These are phyloP conservation scores for Eruca vesicaria DNA, from an alignment of 441 rosid species.

Conservation along the genomic window DNA sequence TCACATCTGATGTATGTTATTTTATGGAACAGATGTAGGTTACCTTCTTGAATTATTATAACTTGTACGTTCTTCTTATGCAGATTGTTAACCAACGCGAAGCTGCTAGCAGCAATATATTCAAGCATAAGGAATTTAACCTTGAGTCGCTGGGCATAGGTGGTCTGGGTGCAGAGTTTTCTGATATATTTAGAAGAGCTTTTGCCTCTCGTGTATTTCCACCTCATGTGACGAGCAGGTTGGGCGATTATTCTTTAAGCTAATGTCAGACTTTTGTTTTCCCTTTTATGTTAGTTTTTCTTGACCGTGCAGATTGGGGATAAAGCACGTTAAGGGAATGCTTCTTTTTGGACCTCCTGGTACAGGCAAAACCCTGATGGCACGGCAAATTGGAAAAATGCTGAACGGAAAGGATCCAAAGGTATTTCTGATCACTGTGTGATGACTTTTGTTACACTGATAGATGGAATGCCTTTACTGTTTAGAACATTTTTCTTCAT, in stretches of 20 bases:
- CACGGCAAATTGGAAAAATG: conserved; percentile 99
- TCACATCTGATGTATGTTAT: conserved; percentile 15
- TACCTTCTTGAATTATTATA: conserved; percentile 7
- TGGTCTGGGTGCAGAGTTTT: conserved; percentile 94
- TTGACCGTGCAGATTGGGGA: conserved; percentile 77
- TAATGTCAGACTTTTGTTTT: conserved; percentile 9
- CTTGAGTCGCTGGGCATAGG: conserved; percentile 95
- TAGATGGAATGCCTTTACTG: not conserved
- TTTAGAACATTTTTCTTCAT: conserved; percentile 1
- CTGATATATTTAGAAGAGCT: conserved; percentile 93
- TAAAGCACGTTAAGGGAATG: conserved; percentile 98
- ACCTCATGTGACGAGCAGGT: conserved; percentile 86
- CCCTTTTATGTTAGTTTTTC: conserved; percentile 25
- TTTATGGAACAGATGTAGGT: not conserved
- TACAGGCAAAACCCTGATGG: conserved; percentile 97
- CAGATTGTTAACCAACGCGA: conserved; percentile 98
- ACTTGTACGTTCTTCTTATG: conserved; percentile 25
- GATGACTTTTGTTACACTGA: not conserved
- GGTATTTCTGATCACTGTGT: conserved; percentile 35
- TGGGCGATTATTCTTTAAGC: conserved; percentile 29
- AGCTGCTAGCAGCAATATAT: conserved; percentile 95
- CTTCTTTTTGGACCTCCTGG: conserved; percentile 98
- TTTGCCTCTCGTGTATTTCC: conserved; percentile 96
- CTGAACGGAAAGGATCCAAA: conserved; percentile 97
- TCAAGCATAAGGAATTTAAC: conserved; percentile 94